Percentiles rank a stretch among this genome's conserved stretches.
phyloP scores from a whole-genome alignment of 208 protist genomes.

The Phytomonas francai region DNA sequence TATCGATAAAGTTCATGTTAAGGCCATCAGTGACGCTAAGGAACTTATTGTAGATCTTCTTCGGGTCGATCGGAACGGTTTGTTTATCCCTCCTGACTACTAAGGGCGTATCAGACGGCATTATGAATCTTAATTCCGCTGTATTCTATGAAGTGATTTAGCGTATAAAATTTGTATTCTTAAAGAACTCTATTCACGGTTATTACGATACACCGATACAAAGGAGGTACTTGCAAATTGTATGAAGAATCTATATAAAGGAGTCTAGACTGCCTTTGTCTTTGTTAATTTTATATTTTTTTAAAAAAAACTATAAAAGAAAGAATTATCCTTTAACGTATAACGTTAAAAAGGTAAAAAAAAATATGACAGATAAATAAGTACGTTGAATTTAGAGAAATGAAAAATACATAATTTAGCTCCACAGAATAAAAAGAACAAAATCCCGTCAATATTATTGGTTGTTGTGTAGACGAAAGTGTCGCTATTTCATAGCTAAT shows the following conservation, averaged over 20 bases:
- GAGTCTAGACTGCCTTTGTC: neutral
- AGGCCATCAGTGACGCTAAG: slow-evolving; percentile 35
- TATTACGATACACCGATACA: neutral
- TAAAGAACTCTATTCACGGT: neutral
- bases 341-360: neutral
- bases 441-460: neutral
- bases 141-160: neutral
- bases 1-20: slow-evolving; percentile 46
- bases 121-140: neutral
- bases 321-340: neutral
- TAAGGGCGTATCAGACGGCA: neutral
- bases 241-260: neutral
- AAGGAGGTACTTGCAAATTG: neutral
- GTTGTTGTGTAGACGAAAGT: neutral
- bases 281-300: neutral
- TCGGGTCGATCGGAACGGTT: slow-evolving; percentile 37
- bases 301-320: slow-evolving; percentile 5
- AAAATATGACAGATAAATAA: neutral
- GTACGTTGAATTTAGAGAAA: neutral
- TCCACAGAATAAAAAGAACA: neutral
- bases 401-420: neutral
- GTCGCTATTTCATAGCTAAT: neutral
- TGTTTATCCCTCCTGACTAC: slow-evolving; percentile 71
- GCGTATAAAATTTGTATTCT: neutral
- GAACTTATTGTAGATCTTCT: slow-evolving; percentile 52